Conservation (phyloP, 306 rosid genomes). For the Ceratonia siliqua region DNA sequence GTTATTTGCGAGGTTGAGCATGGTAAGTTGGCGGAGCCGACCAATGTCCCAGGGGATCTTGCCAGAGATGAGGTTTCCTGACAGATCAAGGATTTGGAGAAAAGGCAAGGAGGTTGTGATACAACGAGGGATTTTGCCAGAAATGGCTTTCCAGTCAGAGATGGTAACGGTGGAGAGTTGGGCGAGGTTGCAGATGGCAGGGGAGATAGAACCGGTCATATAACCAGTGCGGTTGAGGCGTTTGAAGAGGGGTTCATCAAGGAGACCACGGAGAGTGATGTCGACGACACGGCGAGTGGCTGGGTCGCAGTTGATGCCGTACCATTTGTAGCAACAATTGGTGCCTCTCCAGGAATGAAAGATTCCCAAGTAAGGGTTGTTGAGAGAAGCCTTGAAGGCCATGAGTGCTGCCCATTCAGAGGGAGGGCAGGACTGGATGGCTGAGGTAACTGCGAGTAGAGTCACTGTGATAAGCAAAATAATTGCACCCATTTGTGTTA, state of each 20-base stretch:
- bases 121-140: constrained; percentile 78
- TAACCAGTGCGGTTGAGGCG: constrained; percentile 45
- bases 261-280: constrained; percentile 59
- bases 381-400: constrained; percentile 61
- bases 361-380: constrained; percentile 57
- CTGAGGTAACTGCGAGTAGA: neutral
- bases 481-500: constrained; percentile 24
- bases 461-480: neutral
- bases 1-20: constrained; percentile 77
- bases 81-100: constrained; percentile 67
- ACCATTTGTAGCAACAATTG: no score
- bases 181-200: constrained; percentile 64
- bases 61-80: constrained; percentile 71
- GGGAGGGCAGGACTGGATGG: constrained; percentile 50
- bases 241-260: constrained; percentile 51
- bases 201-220: constrained; percentile 74
- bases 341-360: constrained; percentile 82
- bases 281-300: constrained; percentile 57
- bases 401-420: constrained; percentile 70
- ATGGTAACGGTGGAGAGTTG: constrained; percentile 64
- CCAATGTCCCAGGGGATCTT: constrained; percentile 61
- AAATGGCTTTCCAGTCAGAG: constrained; percentile 85
- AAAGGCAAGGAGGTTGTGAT: constrained; percentile 43
- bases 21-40: constrained; percentile 50
- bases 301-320: no score